phyloP scores from a whole-genome alignment of 192 early-diverging fungal genomes.

The Podila epicladia region DNA sequence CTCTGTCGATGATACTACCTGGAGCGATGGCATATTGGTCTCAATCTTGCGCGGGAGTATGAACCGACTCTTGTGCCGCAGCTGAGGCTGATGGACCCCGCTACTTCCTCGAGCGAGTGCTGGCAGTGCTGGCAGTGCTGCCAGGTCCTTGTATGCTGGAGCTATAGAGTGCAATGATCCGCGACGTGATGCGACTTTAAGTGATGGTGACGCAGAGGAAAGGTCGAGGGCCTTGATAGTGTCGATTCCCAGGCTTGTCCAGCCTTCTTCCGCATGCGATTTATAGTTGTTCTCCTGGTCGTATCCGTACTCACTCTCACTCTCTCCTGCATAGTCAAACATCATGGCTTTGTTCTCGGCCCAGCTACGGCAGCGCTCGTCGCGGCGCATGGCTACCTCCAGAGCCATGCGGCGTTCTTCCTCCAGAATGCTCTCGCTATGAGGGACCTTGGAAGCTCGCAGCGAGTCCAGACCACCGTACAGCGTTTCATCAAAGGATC shows the following conservation, averaged over 20 bases:
- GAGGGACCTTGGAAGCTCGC: neutral
- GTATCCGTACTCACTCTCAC: slow-evolving; percentile 10
- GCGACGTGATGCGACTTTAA: neutral
- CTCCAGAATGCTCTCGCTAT: neutral
- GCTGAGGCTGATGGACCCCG: neutral
- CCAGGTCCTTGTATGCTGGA: neutral
- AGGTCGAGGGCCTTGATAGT: slow-evolving; percentile 13
- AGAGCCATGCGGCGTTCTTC: neutral
- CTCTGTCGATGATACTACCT: neutral
- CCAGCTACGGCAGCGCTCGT: slow-evolving; percentile 42
- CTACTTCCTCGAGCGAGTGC: neutral
- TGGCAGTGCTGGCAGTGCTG: neutral
- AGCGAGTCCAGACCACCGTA: slow-evolving; percentile 25
- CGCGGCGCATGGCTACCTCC: neutral
- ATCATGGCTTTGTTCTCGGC: slow-evolving; percentile 7
- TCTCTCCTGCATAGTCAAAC: slow-evolving; percentile 32
- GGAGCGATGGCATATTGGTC: neutral
- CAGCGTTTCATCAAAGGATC: slow-evolving; percentile 41
- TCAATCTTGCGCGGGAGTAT: slow-evolving; percentile 43
- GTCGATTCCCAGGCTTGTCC: slow-evolving; percentile 24
- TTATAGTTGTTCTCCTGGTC: slow-evolving; percentile 30
- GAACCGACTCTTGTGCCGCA: slow-evolving; percentile 32
- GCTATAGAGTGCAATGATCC: slow-evolving; percentile 4
- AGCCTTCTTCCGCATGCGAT: slow-evolving; percentile 41
- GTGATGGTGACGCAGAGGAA: neutral